Conservation (phyloP, 345 rosid species). For the Excoecaria agallocha region DNA sequence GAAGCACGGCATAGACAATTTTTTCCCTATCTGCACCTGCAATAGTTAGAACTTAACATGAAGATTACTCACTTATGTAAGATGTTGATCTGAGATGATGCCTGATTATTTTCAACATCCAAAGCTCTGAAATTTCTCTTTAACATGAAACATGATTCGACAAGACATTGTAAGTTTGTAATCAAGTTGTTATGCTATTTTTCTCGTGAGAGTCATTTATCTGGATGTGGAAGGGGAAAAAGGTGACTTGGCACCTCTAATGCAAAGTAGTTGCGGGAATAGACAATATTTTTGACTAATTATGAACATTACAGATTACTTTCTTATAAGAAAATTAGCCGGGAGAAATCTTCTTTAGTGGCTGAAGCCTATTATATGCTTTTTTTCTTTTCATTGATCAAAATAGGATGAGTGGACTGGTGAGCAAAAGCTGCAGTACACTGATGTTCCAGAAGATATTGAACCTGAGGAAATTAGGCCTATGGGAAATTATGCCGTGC, state of each 20-base stretch:
- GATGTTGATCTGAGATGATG: neutral
- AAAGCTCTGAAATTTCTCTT: neutral
- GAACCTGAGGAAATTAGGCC: slow-evolving; percentile 90
- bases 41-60: neutral
- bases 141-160: neutral
- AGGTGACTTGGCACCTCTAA: too few relatives aligned
- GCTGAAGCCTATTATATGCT: neutral
- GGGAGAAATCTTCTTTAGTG: neutral
- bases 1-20: neutral
- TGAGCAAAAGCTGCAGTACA: slow-evolving; percentile 73
- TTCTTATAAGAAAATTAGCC: slow-evolving; percentile 12
- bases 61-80: neutral
- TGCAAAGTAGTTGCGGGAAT: slow-evolving; percentile 9
- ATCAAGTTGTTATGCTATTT: neutral
- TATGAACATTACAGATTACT: neutral
- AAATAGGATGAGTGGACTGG: slow-evolving; percentile 92
- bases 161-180: neutral
- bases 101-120: neutral
- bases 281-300: slow-evolving; percentile 15
- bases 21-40: neutral
- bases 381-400: slow-evolving; percentile 2
- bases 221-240: neutral
- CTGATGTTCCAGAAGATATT: slow-evolving; percentile 74
- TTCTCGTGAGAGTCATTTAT: neutral
- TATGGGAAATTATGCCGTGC: slow-evolving; percentile 96